Percentiles rank a stretch among this genome's conserved stretches.
These are phyloP conservation scores for Obba rivulosa DNA, from an alignment of 768 basidiomycete species.

Conservation along the genomic window DNA sequence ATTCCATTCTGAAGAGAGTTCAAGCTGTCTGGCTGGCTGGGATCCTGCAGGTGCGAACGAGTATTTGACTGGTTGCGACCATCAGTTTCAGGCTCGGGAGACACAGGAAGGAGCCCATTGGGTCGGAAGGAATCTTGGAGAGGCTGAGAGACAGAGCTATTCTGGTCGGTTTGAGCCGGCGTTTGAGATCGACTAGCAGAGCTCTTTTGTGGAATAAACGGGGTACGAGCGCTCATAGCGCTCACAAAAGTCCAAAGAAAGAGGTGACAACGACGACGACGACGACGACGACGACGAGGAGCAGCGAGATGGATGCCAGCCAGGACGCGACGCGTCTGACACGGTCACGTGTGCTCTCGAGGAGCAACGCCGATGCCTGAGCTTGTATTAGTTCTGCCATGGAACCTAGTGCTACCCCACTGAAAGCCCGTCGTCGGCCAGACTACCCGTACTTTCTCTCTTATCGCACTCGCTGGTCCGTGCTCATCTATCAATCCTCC, in stretches of 20 bases:
- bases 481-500: neutral
- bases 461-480: conserved; percentile 70
- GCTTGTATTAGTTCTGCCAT: too few relatives aligned
- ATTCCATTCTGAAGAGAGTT: conserved; percentile 2
- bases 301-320: too few relatives aligned
- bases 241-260: neutral
- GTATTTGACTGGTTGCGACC: neutral
- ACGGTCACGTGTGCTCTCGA: too few relatives aligned
- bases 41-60: neutral
- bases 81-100: neutral
- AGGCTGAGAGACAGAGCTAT: neutral
- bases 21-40: neutral
- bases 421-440: neutral
- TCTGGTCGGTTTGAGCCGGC: neutral
- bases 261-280: too few relatives aligned
- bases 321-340: too few relatives aligned
- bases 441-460: conserved; percentile 58
- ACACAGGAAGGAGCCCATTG: conserved; percentile 13
- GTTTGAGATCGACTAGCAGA: conserved; percentile 3
- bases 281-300: too few relatives aligned
- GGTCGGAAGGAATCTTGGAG: conserved; percentile 12
- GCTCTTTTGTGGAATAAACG: conserved; percentile 19
- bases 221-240: conserved; percentile 22
- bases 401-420: too few relatives aligned
- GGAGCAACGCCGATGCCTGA: too few relatives aligned